Conservation (phyloP, 192 early-diverging fungal species). For the Coemansia sp. region DNA sequence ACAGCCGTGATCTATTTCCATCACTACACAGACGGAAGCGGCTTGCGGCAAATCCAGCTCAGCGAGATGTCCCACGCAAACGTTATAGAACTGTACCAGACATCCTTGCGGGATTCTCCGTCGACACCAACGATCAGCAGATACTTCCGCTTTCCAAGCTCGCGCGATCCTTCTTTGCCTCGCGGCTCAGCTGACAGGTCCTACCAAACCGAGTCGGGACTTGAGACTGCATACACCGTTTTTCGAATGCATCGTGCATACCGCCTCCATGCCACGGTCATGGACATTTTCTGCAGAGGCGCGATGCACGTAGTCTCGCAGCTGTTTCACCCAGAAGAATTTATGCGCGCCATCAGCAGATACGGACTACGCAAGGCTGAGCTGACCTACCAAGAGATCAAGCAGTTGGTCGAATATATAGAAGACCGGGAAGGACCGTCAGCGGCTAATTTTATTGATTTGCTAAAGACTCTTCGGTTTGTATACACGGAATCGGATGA, state of each 20-base stretch:
- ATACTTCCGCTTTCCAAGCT: not conserved
- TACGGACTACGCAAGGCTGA: constrained; percentile 30
- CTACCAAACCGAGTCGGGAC: not conserved
- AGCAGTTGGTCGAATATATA: constrained; percentile 16
- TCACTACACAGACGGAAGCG: not conserved
- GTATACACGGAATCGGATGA: constrained; percentile 26
- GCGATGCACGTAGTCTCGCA: constrained; percentile 32
- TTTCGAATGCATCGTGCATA: constrained; percentile 41
- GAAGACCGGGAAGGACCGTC: not conserved
- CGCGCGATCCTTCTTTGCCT: not conserved
- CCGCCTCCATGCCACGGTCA: constrained; percentile 25
- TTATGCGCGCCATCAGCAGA: constrained; percentile 8
- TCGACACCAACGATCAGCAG: not conserved
- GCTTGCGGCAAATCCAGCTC: not conserved
- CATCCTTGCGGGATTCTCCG: not conserved
- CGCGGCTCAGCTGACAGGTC: not conserved
- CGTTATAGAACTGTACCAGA: not conserved
- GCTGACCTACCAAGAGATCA: constrained; percentile 27
- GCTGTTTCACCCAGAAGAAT: constrained; percentile 21
- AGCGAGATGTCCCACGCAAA: not conserved
- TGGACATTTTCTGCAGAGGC: constrained; percentile 41
- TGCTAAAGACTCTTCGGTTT: constrained; percentile 25
- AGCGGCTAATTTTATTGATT: not conserved
- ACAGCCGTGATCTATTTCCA: not conserved
- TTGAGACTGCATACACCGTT: constrained; percentile 24